Evolutionary conservation across 23 red algal species (phyloP).

Genomic region (Gracilariopsis chorda): DNA sequence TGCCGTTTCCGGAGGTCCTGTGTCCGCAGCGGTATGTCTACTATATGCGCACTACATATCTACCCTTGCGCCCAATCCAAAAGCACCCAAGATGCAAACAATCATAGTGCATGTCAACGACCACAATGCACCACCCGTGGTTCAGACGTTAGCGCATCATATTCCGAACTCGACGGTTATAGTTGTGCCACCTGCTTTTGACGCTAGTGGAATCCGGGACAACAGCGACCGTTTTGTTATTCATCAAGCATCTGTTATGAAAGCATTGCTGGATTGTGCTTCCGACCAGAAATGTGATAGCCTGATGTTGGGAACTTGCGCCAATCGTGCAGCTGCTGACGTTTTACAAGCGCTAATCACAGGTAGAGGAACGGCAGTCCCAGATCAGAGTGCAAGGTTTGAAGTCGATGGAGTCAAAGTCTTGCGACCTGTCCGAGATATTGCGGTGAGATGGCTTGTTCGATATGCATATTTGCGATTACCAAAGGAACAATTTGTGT

Average conservation of each 20-base stretch:
- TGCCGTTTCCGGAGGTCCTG: neutral
- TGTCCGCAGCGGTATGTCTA: neutral
- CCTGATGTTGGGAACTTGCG: neutral
- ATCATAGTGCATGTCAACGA: neutral
- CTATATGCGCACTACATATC: neutral
- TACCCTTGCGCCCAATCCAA: neutral
- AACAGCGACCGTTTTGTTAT: neutral
- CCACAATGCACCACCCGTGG: neutral
- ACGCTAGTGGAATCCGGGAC: neutral
- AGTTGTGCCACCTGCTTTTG: neutral
- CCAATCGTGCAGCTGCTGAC: constrained; percentile 2
- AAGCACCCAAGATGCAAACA: neutral
- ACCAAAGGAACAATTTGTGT: neutral
- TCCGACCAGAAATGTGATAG: neutral
- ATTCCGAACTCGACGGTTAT: neutral
- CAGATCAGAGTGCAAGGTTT: neutral
- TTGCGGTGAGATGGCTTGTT: constrained; percentile 14
- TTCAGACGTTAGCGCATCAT: neutral
- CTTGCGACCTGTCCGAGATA: constrained; percentile 3
- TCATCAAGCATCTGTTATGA: neutral
- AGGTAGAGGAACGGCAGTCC: neutral
- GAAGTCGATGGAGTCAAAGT: neutral
- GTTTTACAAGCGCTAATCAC: constrained; percentile 3
- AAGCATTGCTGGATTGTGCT: neutral
- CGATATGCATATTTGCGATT: constrained; percentile 26